Base-by-base conservation (phyloP, 148 eudicot species). In the Bassia scoparia region DNA sequence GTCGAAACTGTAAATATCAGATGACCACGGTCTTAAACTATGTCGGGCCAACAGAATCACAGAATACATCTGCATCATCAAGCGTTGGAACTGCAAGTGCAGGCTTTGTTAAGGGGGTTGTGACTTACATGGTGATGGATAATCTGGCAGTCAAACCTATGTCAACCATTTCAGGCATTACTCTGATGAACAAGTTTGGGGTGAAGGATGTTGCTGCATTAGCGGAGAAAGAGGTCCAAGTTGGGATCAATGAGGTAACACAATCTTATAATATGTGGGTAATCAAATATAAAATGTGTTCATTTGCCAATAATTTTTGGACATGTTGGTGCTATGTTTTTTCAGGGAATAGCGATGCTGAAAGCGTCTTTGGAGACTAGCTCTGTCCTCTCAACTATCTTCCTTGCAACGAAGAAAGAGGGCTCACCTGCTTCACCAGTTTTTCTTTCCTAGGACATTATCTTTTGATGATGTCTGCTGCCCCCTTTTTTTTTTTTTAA, bases 121-220 rank as follows among this genome's bases (percentile, higher is more conserved):
- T 79, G 27, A 79, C 75, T 0, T 79, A 79, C 10, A 79, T 79
- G 78, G 75, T 79, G 37, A 79, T 64, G 82, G 78, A 79, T 34
- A 56, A 80, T 38, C n/a, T 80, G 21, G 71, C 46, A 3, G 72
- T 79, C 8, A 75, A 70, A 23, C 79, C 82, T 0, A 75, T 75
- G 82, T 74, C 78, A 24, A 62, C 78, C 0, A 79, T 79, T 24
- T 70, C 79, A 2, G 71, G 46, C 4, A 44, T 75, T 6, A 44
- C 78, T 33, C 60, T 79, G 0, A 64, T 74, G 0, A 79, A 65
- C 29, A 46, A 74, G 64, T 75, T 70, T 16, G 3, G 43, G 2
- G 76, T 78, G 21, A 44, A 34, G 43, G 62, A 73, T 67, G 17
- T 68, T 0, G 24, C 62, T 73, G 37, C 68, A 0, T 49, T 79